Percentiles rank a stretch among this genome's conserved stretches.
Evolutionary conservation across 495 filamentous ascomycete species (phyloP).

Genomic region (Hypoxylon subgilvum): DNA sequence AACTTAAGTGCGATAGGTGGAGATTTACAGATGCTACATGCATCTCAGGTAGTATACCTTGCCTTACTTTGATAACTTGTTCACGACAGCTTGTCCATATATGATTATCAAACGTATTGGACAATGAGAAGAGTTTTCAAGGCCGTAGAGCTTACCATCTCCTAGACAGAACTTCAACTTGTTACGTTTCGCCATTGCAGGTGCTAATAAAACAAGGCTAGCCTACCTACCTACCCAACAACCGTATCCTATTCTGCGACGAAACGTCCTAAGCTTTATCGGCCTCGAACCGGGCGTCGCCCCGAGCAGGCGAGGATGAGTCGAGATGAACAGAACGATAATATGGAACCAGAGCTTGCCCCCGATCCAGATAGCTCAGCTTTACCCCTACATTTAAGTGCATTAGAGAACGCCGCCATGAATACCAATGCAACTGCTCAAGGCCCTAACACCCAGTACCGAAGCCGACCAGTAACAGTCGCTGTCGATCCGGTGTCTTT

Average conservation of each 20-base stretch:
- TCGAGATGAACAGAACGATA: slow-evolving; percentile 49
- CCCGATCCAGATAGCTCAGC: slow-evolving; percentile 26
- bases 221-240: no score
- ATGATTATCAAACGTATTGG: slow-evolving; percentile 15
- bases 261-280: background rate
- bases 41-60: background rate
- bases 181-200: background rate
- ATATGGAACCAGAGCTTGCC: slow-evolving; percentile 44
- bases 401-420: slow-evolving; percentile 7
- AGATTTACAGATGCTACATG: background rate
- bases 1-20: slow-evolving; percentile 3
- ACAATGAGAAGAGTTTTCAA: slow-evolving; percentile 16
- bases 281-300: slow-evolving; percentile 22
- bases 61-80: background rate
- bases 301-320: slow-evolving; percentile 48
- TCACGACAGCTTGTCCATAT: slow-evolving; percentile 17
- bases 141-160: slow-evolving; percentile 7
- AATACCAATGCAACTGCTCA: slow-evolving; percentile 18
- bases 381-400: slow-evolving; percentile 22
- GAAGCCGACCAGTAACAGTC: slow-evolving; percentile 66
- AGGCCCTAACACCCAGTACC: slow-evolving; percentile 50
- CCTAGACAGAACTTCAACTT: slow-evolving; percentile 1
- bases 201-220: slow-evolving; percentile 1
- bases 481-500: slow-evolving; percentile 93
- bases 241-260: no score